Conservation (phyloP, 768 basidiomycete species). For the Rhodocollybia butyracea region DNA sequence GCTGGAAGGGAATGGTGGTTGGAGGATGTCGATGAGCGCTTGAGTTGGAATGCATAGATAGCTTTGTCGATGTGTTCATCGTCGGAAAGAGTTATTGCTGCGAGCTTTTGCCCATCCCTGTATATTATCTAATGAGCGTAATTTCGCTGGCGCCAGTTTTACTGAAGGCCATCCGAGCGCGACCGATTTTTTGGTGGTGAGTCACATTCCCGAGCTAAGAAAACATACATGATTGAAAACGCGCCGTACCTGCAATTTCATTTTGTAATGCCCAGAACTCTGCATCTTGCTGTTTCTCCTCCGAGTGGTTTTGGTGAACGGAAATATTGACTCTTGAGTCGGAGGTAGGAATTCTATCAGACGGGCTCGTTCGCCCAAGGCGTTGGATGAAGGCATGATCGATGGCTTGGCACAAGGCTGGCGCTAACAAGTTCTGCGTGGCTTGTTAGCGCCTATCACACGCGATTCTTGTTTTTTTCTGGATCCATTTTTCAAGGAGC, state of each 20-base stretch:
- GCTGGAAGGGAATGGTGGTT: conserved; percentile 86
- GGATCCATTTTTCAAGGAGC: too few species aligned
- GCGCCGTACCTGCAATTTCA: conserved; percentile 55
- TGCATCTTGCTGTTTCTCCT: conserved; percentile 77
- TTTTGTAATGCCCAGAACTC: conserved; percentile 87
- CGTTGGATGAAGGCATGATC: conserved; percentile 67
- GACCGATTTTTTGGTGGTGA: conserved; percentile 95
- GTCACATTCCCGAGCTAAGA: conserved; percentile 75
- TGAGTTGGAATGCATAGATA: conserved; percentile 95
- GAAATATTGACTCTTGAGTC: conserved; percentile 98
- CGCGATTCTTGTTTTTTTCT: too few species aligned
- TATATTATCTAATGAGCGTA: conserved; percentile 92
- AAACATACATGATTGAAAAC: not conserved
- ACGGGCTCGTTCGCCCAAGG: conserved; percentile 93
- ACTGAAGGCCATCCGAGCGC: conserved; percentile 93
- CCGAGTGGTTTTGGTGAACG: conserved; percentile 80
- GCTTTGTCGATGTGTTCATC: conserved; percentile 84
- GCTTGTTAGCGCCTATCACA: too few species aligned
- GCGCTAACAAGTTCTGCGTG: too few species aligned
- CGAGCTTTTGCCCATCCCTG: conserved; percentile 85
- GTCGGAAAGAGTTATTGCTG: conserved; percentile 78
- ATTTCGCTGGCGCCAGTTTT: conserved; percentile 78
- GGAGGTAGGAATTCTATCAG: conserved; percentile 94
- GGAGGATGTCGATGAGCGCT: conserved; percentile 90
- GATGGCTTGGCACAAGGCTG: too few species aligned